These are phyloP conservation scores for Phyllosticta citriasiana DNA, from an alignment of 2,329 filamentous ascomycete species.

Conservation along the genomic window DNA sequence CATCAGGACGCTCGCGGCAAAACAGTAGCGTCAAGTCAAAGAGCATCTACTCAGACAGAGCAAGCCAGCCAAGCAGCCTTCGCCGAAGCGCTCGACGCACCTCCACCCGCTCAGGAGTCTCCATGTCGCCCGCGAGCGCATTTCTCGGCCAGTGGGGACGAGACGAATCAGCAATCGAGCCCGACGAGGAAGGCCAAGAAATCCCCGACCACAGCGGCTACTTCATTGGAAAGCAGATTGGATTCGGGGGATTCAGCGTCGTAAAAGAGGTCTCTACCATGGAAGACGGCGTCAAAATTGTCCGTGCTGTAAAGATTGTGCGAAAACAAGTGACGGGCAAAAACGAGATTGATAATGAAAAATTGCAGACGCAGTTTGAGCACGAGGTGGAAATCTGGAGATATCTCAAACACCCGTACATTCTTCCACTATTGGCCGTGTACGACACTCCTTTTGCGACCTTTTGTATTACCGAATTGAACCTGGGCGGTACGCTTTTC, in stretches of 20 bases:
- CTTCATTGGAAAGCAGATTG: conserved; percentile 57
- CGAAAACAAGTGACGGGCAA: conserved; percentile 47
- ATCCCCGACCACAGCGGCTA: conserved; percentile 52
- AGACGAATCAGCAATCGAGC: conserved; percentile 27
- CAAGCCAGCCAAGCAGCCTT: conserved; percentile 23
- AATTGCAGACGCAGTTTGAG: conserved; percentile 56
- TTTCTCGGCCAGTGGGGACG: conserved; percentile 46
- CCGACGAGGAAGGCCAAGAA: conserved; percentile 57
- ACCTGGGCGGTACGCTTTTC: conserved; percentile 54
- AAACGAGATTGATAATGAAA: conserved; percentile 52
- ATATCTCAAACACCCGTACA: conserved; percentile 51
- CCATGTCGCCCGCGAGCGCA: conserved; percentile 48
- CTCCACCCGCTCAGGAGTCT: conserved; percentile 42
- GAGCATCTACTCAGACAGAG: conserved; percentile 7
- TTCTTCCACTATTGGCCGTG: conserved; percentile 52
- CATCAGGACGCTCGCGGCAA: conserved; percentile 19
- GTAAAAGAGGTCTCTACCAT: conserved; percentile 59
- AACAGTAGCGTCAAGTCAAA: conserved; percentile 25
- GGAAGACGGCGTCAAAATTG: conserved; percentile 41
- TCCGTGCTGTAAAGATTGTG: conserved; percentile 59
- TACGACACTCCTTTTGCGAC: conserved; percentile 60
- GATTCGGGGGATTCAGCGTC: conserved; percentile 55
- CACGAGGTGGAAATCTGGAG: conserved; percentile 61
- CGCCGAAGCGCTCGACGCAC: conserved; percentile 27
- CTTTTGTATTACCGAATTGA: conserved; percentile 57